Evolutionary conservation across 768 basidiomycete species (phyloP).

Genomic region (Leccinum disarticulatum): DNA sequence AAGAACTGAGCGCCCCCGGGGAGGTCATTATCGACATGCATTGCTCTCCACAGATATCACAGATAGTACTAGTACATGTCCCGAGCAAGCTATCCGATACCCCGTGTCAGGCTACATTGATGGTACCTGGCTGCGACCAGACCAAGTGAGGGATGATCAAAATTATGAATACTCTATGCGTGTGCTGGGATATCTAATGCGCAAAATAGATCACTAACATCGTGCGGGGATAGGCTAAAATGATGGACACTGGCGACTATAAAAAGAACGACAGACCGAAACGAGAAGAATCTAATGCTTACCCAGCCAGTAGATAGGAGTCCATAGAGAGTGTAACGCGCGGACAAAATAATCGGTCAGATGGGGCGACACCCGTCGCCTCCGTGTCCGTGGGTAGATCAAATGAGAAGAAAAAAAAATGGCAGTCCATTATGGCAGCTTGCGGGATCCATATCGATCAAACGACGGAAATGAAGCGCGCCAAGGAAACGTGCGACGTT

Average conservation of each 20-base stretch:
- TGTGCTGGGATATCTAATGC: conserved; percentile 23
- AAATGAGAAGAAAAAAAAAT: conserved; percentile 1
- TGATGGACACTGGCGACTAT: neutral
- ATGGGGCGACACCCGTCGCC: conserved; percentile 1
- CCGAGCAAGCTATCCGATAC: neutral
- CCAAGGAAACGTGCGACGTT: conserved; percentile 6
- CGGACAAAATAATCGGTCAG: conserved; percentile 3
- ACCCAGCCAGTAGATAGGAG: conserved; percentile 5
- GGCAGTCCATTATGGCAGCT: neutral
- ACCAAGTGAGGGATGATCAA: neutral
- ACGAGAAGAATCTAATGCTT: neutral
- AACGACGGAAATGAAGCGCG: conserved; percentile 16
- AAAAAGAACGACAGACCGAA: conserved; percentile 11
- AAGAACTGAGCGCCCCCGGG: conserved; percentile 11
- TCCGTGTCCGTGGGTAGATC: conserved; percentile 20
- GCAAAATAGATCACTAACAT: conserved; percentile 16
- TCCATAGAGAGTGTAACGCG: conserved; percentile 6
- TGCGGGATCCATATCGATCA: neutral
- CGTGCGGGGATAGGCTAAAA: conserved; percentile 6
- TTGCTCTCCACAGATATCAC: neutral
- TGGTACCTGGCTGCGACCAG: neutral
- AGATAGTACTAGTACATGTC: neutral
- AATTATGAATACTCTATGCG: conserved; percentile 17
- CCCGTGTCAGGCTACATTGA: neutral
- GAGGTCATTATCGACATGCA: neutral